A percentile compares a stretch with the other conserved stretches of the same genome.
These are phyloP conservation scores for Saccharomycopsis lassenensis DNA, from an alignment of 805 yeast genomes.

Conservation along the genomic window DNA sequence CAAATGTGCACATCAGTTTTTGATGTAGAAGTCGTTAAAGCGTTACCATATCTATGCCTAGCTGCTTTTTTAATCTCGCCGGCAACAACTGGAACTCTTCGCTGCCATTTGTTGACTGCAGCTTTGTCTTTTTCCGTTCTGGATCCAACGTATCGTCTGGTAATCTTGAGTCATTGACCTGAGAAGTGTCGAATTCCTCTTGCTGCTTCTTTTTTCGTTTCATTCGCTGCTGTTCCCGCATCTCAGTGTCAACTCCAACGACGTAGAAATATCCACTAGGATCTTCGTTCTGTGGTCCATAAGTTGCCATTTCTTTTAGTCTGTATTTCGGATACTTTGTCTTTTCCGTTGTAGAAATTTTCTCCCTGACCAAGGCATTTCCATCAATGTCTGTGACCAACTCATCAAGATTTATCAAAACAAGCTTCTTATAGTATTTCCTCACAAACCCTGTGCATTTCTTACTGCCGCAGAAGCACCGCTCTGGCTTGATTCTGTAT, in stretches of 20 bases:
- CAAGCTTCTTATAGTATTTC: slow-evolving; percentile 16
- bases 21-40: too few species aligned
- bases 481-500: slow-evolving; percentile 32
- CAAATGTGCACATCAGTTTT: too few species aligned
- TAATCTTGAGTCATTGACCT: background rate
- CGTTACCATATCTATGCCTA: slow-evolving; percentile 18
- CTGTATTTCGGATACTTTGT: background rate
- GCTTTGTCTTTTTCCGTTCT: background rate
- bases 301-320: slow-evolving; percentile 7
- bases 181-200: background rate
- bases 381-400: background rate
- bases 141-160: background rate
- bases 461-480: slow-evolving; percentile 33
- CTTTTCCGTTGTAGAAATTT: slow-evolving; percentile 1
- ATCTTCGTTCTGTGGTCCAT: slow-evolving; percentile 1
- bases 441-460: slow-evolving; percentile 34
- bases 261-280: slow-evolving; percentile 8
- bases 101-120: slow-evolving; percentile 11
- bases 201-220: slow-evolving; percentile 1
- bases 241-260: too few species aligned
- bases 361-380: slow-evolving; percentile 1
- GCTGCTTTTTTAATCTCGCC: slow-evolving; percentile 5
- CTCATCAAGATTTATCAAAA: slow-evolving; percentile 3
- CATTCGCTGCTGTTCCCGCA: too few species aligned
- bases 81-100: slow-evolving; percentile 11